Percentiles rank a stretch among this genome's conserved stretches.
Evolutionary conservation across 805 yeast genomes (phyloP).

Genomic region (Wickerhamomyces strasburgensis): DNA sequence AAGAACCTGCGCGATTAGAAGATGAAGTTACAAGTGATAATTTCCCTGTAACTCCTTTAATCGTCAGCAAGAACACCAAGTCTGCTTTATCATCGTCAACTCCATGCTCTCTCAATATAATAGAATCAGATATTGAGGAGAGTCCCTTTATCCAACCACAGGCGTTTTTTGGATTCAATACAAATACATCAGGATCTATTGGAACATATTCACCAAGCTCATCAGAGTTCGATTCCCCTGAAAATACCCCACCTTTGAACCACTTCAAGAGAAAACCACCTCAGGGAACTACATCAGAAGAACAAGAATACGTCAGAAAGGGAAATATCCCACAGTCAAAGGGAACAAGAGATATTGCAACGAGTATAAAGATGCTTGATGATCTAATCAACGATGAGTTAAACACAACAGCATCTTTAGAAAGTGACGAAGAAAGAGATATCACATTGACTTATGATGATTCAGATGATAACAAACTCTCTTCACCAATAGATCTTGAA

Average conservation of each 20-base stretch:
- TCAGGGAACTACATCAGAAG: constrained; percentile 8
- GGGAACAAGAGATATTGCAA: constrained; percentile 37
- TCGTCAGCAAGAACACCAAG: constrained; percentile 14
- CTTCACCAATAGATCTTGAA: constrained; percentile 20
- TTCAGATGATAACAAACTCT: constrained; percentile 11
- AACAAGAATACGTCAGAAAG: constrained; percentile 15
- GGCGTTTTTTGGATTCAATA: constrained; percentile 27
- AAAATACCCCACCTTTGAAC: constrained; percentile 18
- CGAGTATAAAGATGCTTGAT: constrained; percentile 32
- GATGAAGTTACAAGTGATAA: constrained; percentile 14
- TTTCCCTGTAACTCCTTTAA: constrained; percentile 22
- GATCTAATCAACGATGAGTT: constrained; percentile 26
- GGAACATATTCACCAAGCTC: constrained; percentile 45
- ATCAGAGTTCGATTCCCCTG: constrained; percentile 39
- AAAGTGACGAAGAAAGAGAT: constrained; percentile 16
- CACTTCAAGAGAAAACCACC: constrained; percentile 14
- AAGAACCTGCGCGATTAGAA: background rate
- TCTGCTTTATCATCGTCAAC: no score
- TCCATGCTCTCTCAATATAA: constrained; percentile 2
- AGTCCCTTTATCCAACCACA: constrained; percentile 24
- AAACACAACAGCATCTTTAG: constrained; percentile 11
- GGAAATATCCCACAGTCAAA: constrained; percentile 35
- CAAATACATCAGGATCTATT: constrained; percentile 34
- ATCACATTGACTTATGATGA: constrained; percentile 12
- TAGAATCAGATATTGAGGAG: constrained; percentile 21